These are phyloP conservation scores for Boletus sp. DNA, from an alignment of 768 basidiomycete genomes.

Conservation along the genomic window DNA sequence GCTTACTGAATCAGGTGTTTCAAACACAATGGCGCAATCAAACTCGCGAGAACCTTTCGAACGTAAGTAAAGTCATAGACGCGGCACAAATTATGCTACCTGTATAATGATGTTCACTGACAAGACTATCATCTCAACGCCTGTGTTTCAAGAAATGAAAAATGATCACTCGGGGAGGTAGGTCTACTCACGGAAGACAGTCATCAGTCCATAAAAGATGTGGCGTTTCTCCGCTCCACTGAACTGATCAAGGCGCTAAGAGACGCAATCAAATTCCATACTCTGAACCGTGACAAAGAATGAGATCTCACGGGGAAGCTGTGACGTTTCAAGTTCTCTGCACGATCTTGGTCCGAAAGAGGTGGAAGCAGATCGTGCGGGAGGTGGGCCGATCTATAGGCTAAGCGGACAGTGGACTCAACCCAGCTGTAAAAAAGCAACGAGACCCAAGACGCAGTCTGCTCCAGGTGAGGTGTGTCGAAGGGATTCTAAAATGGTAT, in stretches of 20 bases:
- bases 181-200: neutral
- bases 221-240: conserved; percentile 1
- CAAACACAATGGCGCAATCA: neutral
- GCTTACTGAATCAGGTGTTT: conserved; percentile 1
- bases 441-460: neutral
- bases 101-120: neutral
- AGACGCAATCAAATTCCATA: neutral
- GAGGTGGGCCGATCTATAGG: neutral
- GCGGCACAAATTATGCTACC: neutral
- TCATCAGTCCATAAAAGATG: conserved; percentile 1
- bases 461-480: neutral
- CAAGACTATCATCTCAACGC: neutral
- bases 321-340: neutral
- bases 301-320: neutral
- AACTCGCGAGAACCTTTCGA: neutral
- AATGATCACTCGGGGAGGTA: neutral
- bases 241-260: conserved; percentile 1
- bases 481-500: neutral
- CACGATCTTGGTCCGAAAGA: conserved; percentile 1
- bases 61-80: neutral
- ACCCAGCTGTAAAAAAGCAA: conserved; percentile 1
- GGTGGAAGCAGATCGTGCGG: neutral
- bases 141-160: neutral
- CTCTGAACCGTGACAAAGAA: neutral
- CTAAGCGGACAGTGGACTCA: neutral